These are phyloP conservation scores for Yarrowia divulgata DNA, from an alignment of 805 yeast species.

Conservation along the genomic window DNA sequence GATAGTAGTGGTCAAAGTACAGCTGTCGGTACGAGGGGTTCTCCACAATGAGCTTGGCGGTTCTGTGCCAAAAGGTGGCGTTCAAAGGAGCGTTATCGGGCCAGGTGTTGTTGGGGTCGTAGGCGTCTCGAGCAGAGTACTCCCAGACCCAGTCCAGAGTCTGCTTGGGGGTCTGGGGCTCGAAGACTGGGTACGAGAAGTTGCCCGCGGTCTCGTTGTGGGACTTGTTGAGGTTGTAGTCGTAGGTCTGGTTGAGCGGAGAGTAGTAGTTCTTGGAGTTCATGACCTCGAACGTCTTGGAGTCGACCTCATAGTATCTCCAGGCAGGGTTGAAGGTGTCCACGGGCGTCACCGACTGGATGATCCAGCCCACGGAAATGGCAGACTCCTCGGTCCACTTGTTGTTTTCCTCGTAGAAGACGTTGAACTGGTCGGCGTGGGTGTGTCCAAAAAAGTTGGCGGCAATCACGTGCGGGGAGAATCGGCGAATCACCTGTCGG, in stretches of 20 bases:
- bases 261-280: conserved; percentile 67
- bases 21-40: conserved; percentile 4
- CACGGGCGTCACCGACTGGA: conserved; percentile 71
- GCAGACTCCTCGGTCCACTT: conserved; percentile 49
- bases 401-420: conserved; percentile 61
- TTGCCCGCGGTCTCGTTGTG: conserved; percentile 12
- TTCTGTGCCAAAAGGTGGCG: conserved; percentile 68
- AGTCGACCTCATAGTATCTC: conserved; percentile 74
- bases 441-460: conserved; percentile 75
- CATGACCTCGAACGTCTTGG: conserved; percentile 64
- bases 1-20: conserved; percentile 24
- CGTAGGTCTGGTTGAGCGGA: conserved; percentile 61
- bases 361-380: conserved; percentile 66
- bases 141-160: conserved; percentile 67
- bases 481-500: conserved; percentile 65
- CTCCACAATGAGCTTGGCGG: conserved; percentile 4
- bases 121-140: conserved; percentile 52
- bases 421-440: conserved; percentile 70
- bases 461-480: conserved; percentile 73
- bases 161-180: conserved; percentile 39
- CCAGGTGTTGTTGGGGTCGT: conserved; percentile 66
- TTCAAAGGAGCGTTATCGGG: conserved; percentile 65
- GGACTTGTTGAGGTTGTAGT: conserved; percentile 12
- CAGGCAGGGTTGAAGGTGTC: conserved; percentile 69
- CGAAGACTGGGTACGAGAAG: conserved; percentile 39